Conservation (phyloP, 1,284 basidiomycete species). For the Ganoderma meredithae region DNA sequence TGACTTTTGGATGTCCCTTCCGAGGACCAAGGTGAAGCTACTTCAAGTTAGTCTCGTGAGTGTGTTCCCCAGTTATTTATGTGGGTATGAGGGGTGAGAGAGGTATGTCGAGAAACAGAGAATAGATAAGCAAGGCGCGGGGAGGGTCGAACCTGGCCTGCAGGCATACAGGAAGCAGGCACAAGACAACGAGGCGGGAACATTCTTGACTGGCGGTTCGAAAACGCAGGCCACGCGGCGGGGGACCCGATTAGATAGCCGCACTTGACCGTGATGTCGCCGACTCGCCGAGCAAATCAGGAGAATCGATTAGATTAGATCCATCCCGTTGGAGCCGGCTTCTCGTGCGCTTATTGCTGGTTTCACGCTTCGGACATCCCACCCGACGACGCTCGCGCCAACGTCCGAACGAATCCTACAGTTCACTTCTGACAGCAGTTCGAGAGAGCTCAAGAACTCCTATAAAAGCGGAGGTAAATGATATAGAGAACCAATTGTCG, state of each 20-base stretch:
- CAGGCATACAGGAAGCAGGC: constrained; percentile 17
- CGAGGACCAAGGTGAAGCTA: neutral
- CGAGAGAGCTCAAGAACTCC: neutral
- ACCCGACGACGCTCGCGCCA: neutral
- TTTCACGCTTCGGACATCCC: constrained; percentile 4
- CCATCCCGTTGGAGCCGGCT: no score
- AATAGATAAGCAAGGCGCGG: constrained; percentile 7
- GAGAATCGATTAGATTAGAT: constrained; percentile 5
- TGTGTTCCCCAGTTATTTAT: neutral
- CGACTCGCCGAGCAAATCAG: neutral
- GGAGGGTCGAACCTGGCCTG: constrained; percentile 17
- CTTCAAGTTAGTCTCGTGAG: neutral
- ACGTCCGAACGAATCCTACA: neutral
- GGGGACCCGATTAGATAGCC: constrained; percentile 10
- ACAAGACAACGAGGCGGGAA: constrained; percentile 23
- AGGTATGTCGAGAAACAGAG: constrained; percentile 1
- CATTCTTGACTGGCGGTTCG: constrained; percentile 2
- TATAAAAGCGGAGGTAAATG: neutral
- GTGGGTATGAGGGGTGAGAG: neutral
- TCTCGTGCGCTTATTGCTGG: neutral
- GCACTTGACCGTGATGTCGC: neutral
- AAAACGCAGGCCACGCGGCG: constrained; percentile 7
- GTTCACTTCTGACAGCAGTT: neutral
- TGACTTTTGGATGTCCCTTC: neutral
- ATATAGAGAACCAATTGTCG: neutral